Evolutionary conservation across 805 yeast species (phyloP).

Genomic region (Candida parachauliodes): DNA sequence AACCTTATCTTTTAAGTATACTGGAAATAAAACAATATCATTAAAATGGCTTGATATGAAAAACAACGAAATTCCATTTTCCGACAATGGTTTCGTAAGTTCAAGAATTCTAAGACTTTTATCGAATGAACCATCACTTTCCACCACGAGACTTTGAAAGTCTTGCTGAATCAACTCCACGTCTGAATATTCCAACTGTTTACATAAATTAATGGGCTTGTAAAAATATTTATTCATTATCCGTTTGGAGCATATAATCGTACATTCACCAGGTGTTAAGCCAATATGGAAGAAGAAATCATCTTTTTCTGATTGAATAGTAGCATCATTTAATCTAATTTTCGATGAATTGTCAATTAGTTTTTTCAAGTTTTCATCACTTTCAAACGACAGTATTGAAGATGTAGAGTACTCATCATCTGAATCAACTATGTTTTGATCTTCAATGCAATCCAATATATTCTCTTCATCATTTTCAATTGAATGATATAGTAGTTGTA

Average conservation of each 20-base stretch:
- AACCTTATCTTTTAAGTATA: constrained; percentile 40
- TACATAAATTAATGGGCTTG: constrained; percentile 34
- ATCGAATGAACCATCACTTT: constrained; percentile 55
- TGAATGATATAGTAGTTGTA: constrained; percentile 43
- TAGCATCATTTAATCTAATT: constrained; percentile 3
- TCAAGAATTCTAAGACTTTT: constrained; percentile 50
- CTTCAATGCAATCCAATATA: constrained; percentile 10
- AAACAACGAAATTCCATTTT: constrained; percentile 54
- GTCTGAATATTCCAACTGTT: constrained; percentile 27
- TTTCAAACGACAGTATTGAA: constrained; percentile 7
- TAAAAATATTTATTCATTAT: constrained; percentile 37
- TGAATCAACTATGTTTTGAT: constrained; percentile 10
- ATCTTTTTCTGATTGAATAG: constrained; percentile 29
- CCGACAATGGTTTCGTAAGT: constrained; percentile 56
- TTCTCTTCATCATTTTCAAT: constrained; percentile 9
- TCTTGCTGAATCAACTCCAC: constrained; percentile 39
- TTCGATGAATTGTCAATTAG: constrained; percentile 30
- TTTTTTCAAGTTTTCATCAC: constrained; percentile 5
- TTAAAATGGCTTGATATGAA: constrained; percentile 62
- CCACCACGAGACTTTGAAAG: constrained; percentile 55
- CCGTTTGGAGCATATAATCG: constrained; percentile 48
- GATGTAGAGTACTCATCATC: constrained; percentile 10
- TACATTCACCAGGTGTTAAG: constrained; percentile 59
- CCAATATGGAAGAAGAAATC: constrained; percentile 56
- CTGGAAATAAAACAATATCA: constrained; percentile 61